Conservation (phyloP, 1,139 yeast genomes). For the Blastobotrys persicus region DNA sequence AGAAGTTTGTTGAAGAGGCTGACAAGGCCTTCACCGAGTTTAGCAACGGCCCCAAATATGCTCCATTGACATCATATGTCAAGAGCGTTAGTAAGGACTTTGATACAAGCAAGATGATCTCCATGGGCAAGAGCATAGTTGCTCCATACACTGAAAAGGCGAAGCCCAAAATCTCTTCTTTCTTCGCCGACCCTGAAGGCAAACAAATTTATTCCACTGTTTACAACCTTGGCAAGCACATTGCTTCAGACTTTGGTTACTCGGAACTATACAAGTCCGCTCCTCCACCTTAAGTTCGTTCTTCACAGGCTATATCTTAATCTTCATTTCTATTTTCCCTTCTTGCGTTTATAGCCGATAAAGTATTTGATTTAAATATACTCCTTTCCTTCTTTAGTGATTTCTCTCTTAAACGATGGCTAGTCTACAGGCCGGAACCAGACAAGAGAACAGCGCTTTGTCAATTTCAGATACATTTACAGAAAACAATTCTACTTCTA, state of each 20-base stretch:
- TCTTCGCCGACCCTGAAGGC: conserved; percentile 26
- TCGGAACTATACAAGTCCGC: neutral
- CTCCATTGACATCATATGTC: conserved; percentile 25
- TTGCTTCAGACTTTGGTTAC: conserved; percentile 26
- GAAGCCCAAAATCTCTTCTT: conserved; percentile 15
- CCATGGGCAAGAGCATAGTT: conserved; percentile 12
- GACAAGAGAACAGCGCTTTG: too few species aligned
- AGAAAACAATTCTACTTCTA: too few species aligned
- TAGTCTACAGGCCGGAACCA: too few species aligned
- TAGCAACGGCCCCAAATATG: conserved; percentile 26
- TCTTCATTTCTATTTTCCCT: neutral
- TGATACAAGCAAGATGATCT: conserved; percentile 21
- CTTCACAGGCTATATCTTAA: neutral
- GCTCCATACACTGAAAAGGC: conserved; percentile 10
- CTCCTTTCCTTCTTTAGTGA: too few species aligned
- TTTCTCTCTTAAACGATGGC: too few species aligned
- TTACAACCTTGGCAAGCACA: conserved; percentile 22
- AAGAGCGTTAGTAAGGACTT: conserved; percentile 26
- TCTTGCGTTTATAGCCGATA: neutral
- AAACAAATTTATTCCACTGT: conserved; percentile 24
- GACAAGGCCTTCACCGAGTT: conserved; percentile 25
- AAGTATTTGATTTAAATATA: neutral
- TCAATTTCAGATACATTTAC: too few species aligned
- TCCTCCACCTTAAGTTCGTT: neutral
- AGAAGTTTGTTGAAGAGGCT: conserved; percentile 18